A percentile compares a stretch with the other conserved stretches of the same genome.
Evolutionary conservation across 495 filamentous ascomycete species (phyloP).

Genomic region (Beverwykella pulmonaria): DNA sequence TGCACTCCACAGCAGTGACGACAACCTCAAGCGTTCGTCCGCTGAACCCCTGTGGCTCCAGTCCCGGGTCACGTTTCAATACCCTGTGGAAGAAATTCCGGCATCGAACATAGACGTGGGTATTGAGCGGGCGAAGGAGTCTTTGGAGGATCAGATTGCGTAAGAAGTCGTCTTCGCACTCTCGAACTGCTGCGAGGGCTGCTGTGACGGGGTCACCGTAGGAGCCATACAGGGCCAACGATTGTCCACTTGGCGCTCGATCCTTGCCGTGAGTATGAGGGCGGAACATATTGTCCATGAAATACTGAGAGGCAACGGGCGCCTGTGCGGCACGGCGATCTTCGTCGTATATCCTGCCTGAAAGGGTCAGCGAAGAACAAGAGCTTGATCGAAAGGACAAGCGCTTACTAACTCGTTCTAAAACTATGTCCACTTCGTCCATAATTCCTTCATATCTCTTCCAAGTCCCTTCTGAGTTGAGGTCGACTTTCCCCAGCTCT

Average conservation of each 20-base stretch:
- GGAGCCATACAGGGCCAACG: background rate
- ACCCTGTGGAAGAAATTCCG: background rate
- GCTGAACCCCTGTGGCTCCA: background rate
- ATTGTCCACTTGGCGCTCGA: slow-evolving; percentile 1
- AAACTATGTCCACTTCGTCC: background rate
- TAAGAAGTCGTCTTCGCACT: slow-evolving; percentile 2
- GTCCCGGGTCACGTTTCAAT: background rate
- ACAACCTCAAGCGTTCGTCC: slow-evolving; percentile 1
- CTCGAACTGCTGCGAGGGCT: background rate
- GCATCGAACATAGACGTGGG: background rate
- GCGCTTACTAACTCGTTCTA: slow-evolving; percentile 8
- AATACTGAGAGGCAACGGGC: background rate
- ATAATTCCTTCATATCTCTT: slow-evolving; percentile 5
- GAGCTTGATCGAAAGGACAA: background rate
- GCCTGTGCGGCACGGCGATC: slow-evolving; percentile 2
- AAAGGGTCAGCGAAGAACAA: background rate
- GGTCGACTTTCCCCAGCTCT: background rate
- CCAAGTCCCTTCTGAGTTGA: background rate
- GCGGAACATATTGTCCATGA: slow-evolving; percentile 14
- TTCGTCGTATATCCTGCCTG: slow-evolving; percentile 4
- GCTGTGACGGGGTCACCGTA: background rate
- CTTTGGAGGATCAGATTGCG: background rate
- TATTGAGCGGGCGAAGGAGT: background rate
- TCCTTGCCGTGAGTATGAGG: background rate
- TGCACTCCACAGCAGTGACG: slow-evolving; percentile 7